Evolutionary conservation across 805 yeast genomes (phyloP).

Genomic region (Kodamaea sagamina): DNA sequence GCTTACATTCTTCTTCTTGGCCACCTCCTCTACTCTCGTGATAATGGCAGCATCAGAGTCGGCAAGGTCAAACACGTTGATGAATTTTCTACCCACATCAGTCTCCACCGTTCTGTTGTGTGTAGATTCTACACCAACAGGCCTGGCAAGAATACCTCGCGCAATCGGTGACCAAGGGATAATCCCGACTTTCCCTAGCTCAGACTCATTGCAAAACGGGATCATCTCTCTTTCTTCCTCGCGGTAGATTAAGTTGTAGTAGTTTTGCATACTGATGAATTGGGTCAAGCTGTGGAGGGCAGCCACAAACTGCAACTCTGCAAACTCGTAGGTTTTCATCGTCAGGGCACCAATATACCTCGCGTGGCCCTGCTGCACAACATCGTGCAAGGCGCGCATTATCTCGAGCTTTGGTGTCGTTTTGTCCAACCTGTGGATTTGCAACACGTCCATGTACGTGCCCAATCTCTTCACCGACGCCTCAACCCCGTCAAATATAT

Average conservation of each 20-base stretch:
- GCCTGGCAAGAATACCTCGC: constrained; percentile 56
- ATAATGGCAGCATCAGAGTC: constrained; percentile 32
- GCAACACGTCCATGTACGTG: constrained; percentile 55
- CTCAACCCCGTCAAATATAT: constrained; percentile 47
- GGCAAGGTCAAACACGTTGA: constrained; percentile 17
- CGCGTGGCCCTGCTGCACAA: constrained; percentile 46
- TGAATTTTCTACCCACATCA: constrained; percentile 13
- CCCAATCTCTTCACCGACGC: constrained; percentile 49
- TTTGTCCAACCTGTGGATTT: constrained; percentile 57
- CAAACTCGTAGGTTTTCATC: constrained; percentile 59
- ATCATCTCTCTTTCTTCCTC: constrained; percentile 69
- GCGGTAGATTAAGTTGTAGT: constrained; percentile 55
- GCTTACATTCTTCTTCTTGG: constrained; percentile 46
- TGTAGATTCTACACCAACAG: constrained; percentile 22
- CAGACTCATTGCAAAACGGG: constrained; percentile 47
- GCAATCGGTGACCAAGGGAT: constrained; percentile 66
- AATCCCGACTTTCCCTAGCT: constrained; percentile 50
- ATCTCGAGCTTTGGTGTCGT: constrained; percentile 52
- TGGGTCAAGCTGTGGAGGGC: constrained; percentile 58
- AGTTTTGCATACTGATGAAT: constrained; percentile 61
- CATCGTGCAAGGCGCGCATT: constrained; percentile 57
- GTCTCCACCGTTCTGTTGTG: constrained; percentile 11
- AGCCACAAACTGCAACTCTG: constrained; percentile 55
- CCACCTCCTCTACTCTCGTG: constrained; percentile 53
- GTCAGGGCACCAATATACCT: constrained; percentile 67